Conservation (phyloP, 176 grass and related monocot species). For the Secale cereale region DNA sequence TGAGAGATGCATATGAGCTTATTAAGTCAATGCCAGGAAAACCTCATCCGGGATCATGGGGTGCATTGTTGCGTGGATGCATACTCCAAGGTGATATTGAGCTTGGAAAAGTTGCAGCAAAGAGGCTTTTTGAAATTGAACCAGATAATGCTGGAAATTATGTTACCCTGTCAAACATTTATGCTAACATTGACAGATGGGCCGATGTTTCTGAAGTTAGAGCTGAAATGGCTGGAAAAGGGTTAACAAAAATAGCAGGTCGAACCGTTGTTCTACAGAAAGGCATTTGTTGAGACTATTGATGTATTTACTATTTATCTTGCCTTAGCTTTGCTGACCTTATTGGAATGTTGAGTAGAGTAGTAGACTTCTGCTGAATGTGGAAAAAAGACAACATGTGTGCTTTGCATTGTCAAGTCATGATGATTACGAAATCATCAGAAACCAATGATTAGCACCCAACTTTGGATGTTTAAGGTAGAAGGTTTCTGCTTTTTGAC, state of each 20-base stretch:
- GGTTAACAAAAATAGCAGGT: slow-evolving; percentile 73
- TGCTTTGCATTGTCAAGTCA: not conserved
- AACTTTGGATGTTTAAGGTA: slow-evolving; percentile 18
- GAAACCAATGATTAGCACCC: slow-evolving; percentile 3
- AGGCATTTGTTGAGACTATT: slow-evolving; percentile 4
- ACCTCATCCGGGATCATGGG: slow-evolving; percentile 82
- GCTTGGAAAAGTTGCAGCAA: slow-evolving; percentile 69
- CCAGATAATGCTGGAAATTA: slow-evolving; percentile 88
- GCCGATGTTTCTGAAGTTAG: slow-evolving; percentile 71
- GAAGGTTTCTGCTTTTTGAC: slow-evolving; percentile 14
- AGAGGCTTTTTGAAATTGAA: slow-evolving; percentile 84
- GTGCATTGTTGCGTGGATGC: slow-evolving; percentile 78
- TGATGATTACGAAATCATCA: not conserved
- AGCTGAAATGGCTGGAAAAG: slow-evolving; percentile 58
- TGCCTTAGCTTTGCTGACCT: not conserved
- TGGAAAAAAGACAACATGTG: not conserved
- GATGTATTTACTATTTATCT: slow-evolving; percentile 14
- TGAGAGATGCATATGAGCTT: slow-evolving; percentile 73
- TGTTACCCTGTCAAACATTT: slow-evolving; percentile 84
- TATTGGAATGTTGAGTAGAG: not conserved
- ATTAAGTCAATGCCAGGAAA: slow-evolving; percentile 64
- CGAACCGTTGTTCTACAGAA: slow-evolving; percentile 51
- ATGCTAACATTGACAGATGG: slow-evolving; percentile 88
- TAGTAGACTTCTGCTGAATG: not conserved
- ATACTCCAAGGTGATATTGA: slow-evolving; percentile 61